These are phyloP conservation scores for Dianthus caryophyllus DNA, from an alignment of 148 eudicot species.

Conservation along the genomic window DNA sequence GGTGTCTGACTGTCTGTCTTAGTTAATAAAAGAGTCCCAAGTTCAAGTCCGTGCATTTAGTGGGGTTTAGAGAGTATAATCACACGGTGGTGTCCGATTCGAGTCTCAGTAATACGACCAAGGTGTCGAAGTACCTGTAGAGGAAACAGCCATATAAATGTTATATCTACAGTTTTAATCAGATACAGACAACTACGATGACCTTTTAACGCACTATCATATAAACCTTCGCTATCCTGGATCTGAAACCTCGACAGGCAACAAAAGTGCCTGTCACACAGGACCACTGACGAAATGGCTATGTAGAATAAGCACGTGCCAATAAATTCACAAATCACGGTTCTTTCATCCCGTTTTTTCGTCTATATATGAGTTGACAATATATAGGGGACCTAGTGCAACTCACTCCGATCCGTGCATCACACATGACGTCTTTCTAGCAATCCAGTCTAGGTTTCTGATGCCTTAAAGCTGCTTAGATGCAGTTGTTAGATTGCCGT, in stretches of 20 bases:
- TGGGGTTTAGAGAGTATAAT: slow-evolving; percentile 63
- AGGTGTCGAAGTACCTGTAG: slow-evolving; percentile 86
- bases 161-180: not conserved
- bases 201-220: not conserved
- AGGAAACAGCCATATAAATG: not conserved
- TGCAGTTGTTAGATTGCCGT: not conserved
- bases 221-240: not conserved
- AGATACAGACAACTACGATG: not conserved
- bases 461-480: slow-evolving; percentile 7
- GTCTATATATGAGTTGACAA: not conserved
- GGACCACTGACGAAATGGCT: not conserved
- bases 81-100: slow-evolving; percentile 82
- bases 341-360: not conserved
- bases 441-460: not conserved
- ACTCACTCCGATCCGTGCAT: too few species aligned
- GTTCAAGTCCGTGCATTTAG: slow-evolving; percentile 12
- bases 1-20: too few species aligned
- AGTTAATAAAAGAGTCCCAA: not conserved
- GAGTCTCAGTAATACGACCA: slow-evolving; percentile 76
- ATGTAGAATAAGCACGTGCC: slow-evolving; percentile 1
- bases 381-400: not conserved
- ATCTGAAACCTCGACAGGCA: not conserved
- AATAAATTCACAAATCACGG: not conserved
- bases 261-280: not conserved
- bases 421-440: not conserved